These are phyloP conservation scores for Penicillium coffeae DNA, from an alignment of 495 filamentous ascomycete species.

Conservation along the genomic window DNA sequence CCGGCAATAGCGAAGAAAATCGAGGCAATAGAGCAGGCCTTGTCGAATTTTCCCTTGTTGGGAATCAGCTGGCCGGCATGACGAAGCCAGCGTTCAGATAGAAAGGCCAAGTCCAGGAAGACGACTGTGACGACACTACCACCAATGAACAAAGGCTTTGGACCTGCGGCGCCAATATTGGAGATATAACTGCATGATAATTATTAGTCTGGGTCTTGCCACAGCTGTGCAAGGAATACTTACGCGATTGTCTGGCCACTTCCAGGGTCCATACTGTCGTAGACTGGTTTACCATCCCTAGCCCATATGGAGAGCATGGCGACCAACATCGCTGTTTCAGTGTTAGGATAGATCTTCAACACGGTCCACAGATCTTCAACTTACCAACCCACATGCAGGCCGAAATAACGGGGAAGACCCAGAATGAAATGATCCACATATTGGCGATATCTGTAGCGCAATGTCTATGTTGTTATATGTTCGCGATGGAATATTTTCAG, in stretches of 20 bases:
- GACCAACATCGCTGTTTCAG: conserved; percentile 55
- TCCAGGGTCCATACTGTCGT: conserved; percentile 58
- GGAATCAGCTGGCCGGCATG: conserved; percentile 67
- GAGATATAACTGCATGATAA: conserved; percentile 51
- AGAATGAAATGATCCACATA: conserved; percentile 56
- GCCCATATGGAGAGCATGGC: conserved; percentile 71
- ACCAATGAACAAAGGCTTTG: conserved; percentile 86
- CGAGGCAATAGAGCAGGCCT: conserved; percentile 60
- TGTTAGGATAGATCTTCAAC: conserved; percentile 9
- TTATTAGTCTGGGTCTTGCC: too few species aligned
- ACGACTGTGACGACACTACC: conserved; percentile 76
- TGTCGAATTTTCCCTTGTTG: conserved; percentile 66
- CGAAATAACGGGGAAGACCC: conserved; percentile 79
- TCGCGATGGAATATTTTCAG: too few species aligned
- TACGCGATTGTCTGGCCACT: conserved; percentile 68
- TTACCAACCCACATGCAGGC: conserved; percentile 75
- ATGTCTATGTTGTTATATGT: not conserved
- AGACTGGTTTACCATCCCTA: conserved; percentile 53
- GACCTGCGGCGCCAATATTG: conserved; percentile 69
- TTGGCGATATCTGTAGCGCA: conserved; percentile 9
- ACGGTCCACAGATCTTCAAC: not conserved
- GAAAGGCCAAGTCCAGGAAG: conserved; percentile 77
- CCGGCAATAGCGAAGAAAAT: conserved; percentile 75
- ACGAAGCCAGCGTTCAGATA: conserved; percentile 76
- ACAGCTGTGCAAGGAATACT: conserved; percentile 24